These are phyloP conservation scores for Hanseniaspora guilliermondii DNA, from an alignment of 805 yeast species.

Conservation along the genomic window DNA sequence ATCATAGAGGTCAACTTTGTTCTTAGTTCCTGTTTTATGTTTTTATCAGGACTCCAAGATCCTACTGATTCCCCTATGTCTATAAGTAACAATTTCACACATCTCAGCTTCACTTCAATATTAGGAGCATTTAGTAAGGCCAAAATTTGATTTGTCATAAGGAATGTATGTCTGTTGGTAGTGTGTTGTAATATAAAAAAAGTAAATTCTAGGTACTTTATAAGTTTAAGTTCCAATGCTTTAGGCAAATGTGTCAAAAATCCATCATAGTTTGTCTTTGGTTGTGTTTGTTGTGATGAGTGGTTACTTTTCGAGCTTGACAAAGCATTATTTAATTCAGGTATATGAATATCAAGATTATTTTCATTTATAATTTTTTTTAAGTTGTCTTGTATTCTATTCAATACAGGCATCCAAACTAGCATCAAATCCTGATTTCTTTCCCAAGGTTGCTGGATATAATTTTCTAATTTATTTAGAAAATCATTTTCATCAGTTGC, in stretches of 20 bases:
- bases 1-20: conserved; percentile 43
- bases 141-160: conserved; percentile 51
- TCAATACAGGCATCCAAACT: conserved; percentile 67
- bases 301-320: background rate
- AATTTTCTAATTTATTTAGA: conserved; percentile 27
- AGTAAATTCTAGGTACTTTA: conserved; percentile 49
- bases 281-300: conserved; percentile 15
- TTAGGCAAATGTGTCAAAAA: conserved; percentile 33
- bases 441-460: conserved; percentile 38
- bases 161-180: conserved; percentile 51
- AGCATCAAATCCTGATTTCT: conserved; percentile 56
- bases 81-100: conserved; percentile 47
- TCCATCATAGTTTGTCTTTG: conserved; percentile 30
- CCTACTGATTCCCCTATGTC: conserved; percentile 49
- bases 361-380: conserved; percentile 45
- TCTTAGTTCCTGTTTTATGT: conserved; percentile 22
- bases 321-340: conserved; percentile 1
- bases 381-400: conserved; percentile 59
- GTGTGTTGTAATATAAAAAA: conserved; percentile 55
- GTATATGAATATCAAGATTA: conserved; percentile 22
- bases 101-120: conserved; percentile 43
- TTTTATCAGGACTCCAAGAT: conserved; percentile 6
- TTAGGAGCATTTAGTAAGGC: conserved; percentile 48
- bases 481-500: conserved; percentile 31
- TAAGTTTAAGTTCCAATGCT: conserved; percentile 37